Base-by-base conservation (phyloP, 257 asterid genomes). In the Datura wrightii region DNA sequence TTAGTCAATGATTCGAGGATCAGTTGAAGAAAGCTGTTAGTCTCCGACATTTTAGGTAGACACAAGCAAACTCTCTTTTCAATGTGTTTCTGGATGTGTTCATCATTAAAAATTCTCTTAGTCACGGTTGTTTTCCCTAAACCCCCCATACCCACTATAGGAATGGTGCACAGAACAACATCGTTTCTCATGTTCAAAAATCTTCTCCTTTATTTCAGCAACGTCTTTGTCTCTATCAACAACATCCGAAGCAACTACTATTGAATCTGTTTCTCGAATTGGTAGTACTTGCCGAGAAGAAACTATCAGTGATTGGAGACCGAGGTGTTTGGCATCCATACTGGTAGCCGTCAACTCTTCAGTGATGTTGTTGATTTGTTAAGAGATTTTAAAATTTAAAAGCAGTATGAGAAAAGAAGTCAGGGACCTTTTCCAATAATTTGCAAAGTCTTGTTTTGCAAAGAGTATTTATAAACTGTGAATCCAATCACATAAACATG, bases 41-140 rank as follows among this genome's bases (percentile, higher is more conserved):
- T 82, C 3, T 88, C 88, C 84, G 44, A 70, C 2, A 76, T 54
- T 42, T 56, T 70, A 9, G 85, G 59, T 8, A 79, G 83, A 2
- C 65, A 55, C 31, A 83, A 39, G 88, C 88, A 87, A 11, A 87
- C 53, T 19, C 83, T 79, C 59, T 83, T 62, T 50, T 87, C 83
- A 18, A 85, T 85, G 3, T 69, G 13, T 10, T 39, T 5, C 19
- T 19, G 19, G 31, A 85, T 79, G 11, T 58, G 10, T 15, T n/a
- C 76, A 52, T 83, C 83, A 10, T 70, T 79, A 14, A 76, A 87
- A 1, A 79, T 46, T 11, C 16, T 24, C 37, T 59, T 56, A 2
- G 85, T 86, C 6, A 87, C 2, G 1, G 85, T 71, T 4, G 85
- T 83, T 82, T 87, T 84, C 5, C 87, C 87, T 6, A 52, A 6